Evolutionary conservation across 257 asterid species (phyloP).

Genomic region (Solanum bukasovii): DNA sequence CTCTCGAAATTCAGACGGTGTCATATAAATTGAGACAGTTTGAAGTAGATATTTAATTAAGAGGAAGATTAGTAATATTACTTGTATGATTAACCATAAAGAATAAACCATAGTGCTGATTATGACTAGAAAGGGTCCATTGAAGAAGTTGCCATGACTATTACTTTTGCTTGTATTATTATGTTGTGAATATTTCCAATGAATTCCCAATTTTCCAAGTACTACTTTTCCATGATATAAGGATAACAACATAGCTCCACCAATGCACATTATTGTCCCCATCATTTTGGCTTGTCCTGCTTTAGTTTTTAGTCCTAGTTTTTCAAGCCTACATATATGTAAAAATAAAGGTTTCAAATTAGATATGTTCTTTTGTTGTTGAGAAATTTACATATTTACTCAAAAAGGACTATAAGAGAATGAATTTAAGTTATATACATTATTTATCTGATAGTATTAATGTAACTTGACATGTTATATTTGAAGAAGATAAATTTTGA

Average conservation of each 20-base stretch:
- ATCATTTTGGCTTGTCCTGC: conserved; percentile 57
- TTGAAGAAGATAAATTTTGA: too few species aligned
- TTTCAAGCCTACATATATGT: conserved; percentile 34
- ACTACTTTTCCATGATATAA: conserved; percentile 48
- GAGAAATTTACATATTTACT: not conserved
- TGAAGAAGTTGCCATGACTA: conserved; percentile 28
- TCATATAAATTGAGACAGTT: not conserved
- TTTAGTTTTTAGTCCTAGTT: conserved; percentile 36
- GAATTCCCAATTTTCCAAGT: conserved; percentile 41
- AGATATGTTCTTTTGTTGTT: not conserved
- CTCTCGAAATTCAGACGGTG: accelerated
- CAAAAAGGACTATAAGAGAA: too few species aligned
- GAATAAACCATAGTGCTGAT: conserved; percentile 68
- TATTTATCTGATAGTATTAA: not conserved
- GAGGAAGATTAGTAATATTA: not conserved
- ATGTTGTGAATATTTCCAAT: conserved; percentile 55
- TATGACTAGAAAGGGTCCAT: conserved; percentile 64
- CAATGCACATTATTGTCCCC: conserved; percentile 62
- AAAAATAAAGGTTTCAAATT: not conserved
- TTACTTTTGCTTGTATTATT: conserved; percentile 10
- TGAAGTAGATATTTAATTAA: too few species aligned
- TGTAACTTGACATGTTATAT: not conserved
- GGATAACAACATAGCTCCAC: conserved; percentile 65
- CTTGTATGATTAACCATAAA: conserved; percentile 67
- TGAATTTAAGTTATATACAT: too few species aligned